Base-by-base conservation (phyloP, 441 rosid genomes). In the Iberis amara region DNA sequence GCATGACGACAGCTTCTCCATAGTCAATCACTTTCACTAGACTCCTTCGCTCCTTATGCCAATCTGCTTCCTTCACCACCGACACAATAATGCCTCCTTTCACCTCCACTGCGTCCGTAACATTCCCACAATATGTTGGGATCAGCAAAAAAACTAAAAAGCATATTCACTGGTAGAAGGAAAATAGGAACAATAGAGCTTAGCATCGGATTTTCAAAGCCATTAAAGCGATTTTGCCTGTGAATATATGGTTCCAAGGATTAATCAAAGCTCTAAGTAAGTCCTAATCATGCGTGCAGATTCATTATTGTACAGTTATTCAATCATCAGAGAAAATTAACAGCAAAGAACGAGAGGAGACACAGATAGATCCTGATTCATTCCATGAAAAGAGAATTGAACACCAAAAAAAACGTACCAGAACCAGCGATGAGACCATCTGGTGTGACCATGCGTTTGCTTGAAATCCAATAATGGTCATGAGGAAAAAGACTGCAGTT, bases 1-100 rank as follows among this genome's bases (percentile, higher is more conserved):
- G 97, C 97, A 90, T 84, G 56, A 90, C 68, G 7, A 90, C 94
- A 50, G 94, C 94, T 47, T 90, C 82, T 31, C 82, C 92, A 63
- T 80, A 87, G 56, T 90, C 86, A 49, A 86, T 50, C 39, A 77
- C 72, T 42, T 77, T 64, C 24, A 39, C 83, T 50, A 65, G 55
- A 60, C 73, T 72, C 47, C 72, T 72, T 26, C 59, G 65, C 23
- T 59, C 50, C 42, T 65, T 72, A 39, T 27, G 61, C 92, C 89
- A 92, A 64, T 84, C 83, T n/a, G 40, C 81, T 68, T 77, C 80
- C 62, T 65, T 73, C 40, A 84, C 76, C 21, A 91, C 68, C 2
- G 90, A 82, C 26, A 69, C 54, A 26, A 92, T 78, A 37, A 66
- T 52, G 51, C 81, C 87, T 33, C 61, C 82, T 51, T 78, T 74